Evolutionary conservation across 495 filamentous ascomycete species (phyloP), one percentile per base, ranked within the genome.

Genomic region (Aspergillus heteromorphus): DNA sequence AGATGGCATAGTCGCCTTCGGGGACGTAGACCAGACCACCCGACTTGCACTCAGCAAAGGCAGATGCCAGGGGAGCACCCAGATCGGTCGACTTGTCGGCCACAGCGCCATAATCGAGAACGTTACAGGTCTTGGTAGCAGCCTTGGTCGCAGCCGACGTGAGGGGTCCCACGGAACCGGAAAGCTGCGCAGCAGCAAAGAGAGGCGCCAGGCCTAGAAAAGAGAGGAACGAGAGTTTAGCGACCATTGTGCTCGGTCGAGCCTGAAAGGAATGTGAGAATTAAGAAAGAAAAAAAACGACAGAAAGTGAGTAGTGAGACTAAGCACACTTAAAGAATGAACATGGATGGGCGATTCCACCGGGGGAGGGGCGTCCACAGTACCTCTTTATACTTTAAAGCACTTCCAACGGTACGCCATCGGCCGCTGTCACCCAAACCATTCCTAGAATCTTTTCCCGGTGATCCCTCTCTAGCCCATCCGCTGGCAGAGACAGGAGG

Each of bases 31-130:
- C 66, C 5, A 73, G 45, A 23, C 72, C 72, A 9, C 69, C 69
- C 7, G 49, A 42, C 18, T 63, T 65, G 62, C 79, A 82, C 7
- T 62, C 74, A 6, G 59, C 66, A 60, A 75, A 81, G n/a, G 79
- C 79, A 6, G 65, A 69, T 25, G 58, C 61, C 34, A 82, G 67
- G 0, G 77, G 67, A 1, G 71, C 60, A 0, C 77, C 75, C 23
- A 79, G 60, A 49, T 82, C 77, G 20, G 76, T 76, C 4, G 67
- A 62, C 40, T 73, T 71, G 40, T 76, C 73, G 1, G 76, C 77
- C 3, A 70, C 64, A 18, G 64, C 78, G 13, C 77, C 79, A 53
- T 81, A 80, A 51, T 81, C 61, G 36, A 79, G 67, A 23, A 80
- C 74, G 45, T 74, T 77, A 59, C 78, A 80, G 20, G 67, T 65